These are phyloP conservation scores for Diutina pseudorugosa DNA, from an alignment of 1,139 yeast genomes.

Conservation along the genomic window DNA sequence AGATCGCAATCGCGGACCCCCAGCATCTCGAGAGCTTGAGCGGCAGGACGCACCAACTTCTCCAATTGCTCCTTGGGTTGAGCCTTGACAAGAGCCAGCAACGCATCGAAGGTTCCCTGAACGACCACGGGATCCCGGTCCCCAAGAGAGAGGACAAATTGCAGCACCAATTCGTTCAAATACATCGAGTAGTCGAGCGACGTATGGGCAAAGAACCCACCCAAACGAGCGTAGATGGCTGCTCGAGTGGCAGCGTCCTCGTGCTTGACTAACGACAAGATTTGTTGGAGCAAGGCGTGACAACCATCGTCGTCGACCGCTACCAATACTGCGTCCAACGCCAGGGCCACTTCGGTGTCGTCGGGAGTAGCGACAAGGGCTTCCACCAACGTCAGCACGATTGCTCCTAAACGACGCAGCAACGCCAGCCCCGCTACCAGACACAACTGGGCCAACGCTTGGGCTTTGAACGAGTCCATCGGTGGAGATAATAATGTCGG, in stretches of 20 bases:
- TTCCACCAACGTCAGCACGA: slow-evolving; percentile 60
- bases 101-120: slow-evolving; percentile 54
- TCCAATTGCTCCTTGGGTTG: slow-evolving; percentile 66
- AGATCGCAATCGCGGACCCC: slow-evolving; percentile 56
- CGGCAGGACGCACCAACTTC: slow-evolving; percentile 64
- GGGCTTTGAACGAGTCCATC: slow-evolving; percentile 72
- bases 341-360: slow-evolving; percentile 26
- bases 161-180: slow-evolving; percentile 62
- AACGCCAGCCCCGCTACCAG: slow-evolving; percentile 84
- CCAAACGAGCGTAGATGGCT: slow-evolving; percentile 57
- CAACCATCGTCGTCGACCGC: slow-evolving; percentile 77
- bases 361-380: slow-evolving; percentile 37
- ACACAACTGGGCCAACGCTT: slow-evolving; percentile 80
- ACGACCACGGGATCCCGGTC: slow-evolving; percentile 58
- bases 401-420: slow-evolving; percentile 56
- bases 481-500: slow-evolving; percentile 81
- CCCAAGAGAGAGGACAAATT: slow-evolving; percentile 62
- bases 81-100: slow-evolving; percentile 53
- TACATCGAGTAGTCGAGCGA: slow-evolving; percentile 62
- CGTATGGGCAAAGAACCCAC: slow-evolving; percentile 44
- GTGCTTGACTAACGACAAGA: slow-evolving; percentile 63
- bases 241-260: slow-evolving; percentile 62
- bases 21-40: slow-evolving; percentile 56
- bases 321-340: slow-evolving; percentile 57
- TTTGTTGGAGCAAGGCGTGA: slow-evolving; percentile 75